Evolutionary conservation across 2,329 filamentous ascomycete species (phyloP), one percentile per base, ranked within the genome.

Genomic region (Boeremia lycopersici): DNA sequence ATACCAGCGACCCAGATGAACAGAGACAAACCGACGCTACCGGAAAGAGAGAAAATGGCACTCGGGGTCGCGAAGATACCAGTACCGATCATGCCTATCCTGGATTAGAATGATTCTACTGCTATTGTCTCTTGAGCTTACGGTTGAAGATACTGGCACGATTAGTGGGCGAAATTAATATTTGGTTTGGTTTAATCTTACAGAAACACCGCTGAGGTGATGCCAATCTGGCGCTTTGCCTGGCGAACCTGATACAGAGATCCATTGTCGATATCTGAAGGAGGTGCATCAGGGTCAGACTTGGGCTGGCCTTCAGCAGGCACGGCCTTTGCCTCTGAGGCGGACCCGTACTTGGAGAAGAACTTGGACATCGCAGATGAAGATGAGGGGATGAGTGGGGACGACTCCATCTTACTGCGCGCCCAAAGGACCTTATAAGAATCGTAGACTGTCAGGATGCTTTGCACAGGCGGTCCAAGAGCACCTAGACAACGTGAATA

Each of bases 51-150:
- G 46, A 88, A 77, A 59, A 88, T 86, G 35, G 80, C 78, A 36
- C 80, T 80, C 0, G 86, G 85, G 0, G 85, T 88, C 1, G 86
- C 83, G 62, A 88, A 88, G 72, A 89, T 88, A 58, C 86, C 86
- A 10, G 84, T 87, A 36, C 86, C 86, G 52, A 89, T 84, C 75
- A 88, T 84, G 3, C 53, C 85, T 82, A 75, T 87, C 87, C 71
- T 87, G 82, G 69, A 87, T 85, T 53, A 68, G 23, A 17, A 26
- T 10, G 15, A 6, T 17, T 17, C 35, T 19, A 10, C 8, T 19
- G 15, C 9, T 19, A 19, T 23, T 38, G 35, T 3, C 30, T 9
- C 7, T 35, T 13, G 6, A 39, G 36, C 36, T 29, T 29, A 41
- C 40, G 28, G 17, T 87, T 87, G 71, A 87, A 83, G 69, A 87